Evolutionary conservation across 23 red algal genomes (phyloP), one percentile per base, ranked within the genome.

Genomic region (Gracilaria gracilis): DNA sequence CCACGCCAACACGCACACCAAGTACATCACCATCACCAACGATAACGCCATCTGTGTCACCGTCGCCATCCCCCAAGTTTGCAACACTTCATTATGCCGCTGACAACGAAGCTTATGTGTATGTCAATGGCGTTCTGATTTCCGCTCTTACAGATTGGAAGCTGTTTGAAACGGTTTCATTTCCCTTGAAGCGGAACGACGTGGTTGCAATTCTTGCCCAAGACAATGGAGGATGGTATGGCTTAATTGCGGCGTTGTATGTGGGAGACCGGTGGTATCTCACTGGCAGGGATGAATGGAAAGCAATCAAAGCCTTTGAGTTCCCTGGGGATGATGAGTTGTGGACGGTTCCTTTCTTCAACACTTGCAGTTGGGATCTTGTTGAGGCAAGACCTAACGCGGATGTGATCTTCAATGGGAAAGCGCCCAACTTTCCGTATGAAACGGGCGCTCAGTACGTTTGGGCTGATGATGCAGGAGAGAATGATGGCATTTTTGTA

Each of bases 201-300:
- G 81, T 85, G 33, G 65, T 85, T 85, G 81, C 55, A 14, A 85
- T 85, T 47, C 55, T 54, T 61, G 79, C 36, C 24, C 12, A 28
- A 4, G 54, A 61, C 21, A 66, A 82, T 11, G 79, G 79, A 27
- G 79, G 79, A 9, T 82, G 79, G 79, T 66, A 62, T 71, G 81
- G 81, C 9, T 65, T 85, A 36, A 67, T 85, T 70, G 81, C 59
- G 38, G 81, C 51, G 4, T 48, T 85, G 57, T 20, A 39, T 24
- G 81, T 67, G 9, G 81, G 61, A 69, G 58, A 47, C 29, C 54
- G 57, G 20, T 65, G 54, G 42, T 85, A 50, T 67, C 61, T 64
- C 2, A 67, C 55, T 7, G 81, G 81, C n/a, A 85, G 61, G 42
- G 58, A 85, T 49, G 81, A 85, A 48, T 85, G 81, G 81, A 65